Percentiles rank a stretch among this genome's conserved stretches.
Evolutionary conservation across 805 yeast genomes (phyloP).

Genomic region (Saturnispora sekii): DNA sequence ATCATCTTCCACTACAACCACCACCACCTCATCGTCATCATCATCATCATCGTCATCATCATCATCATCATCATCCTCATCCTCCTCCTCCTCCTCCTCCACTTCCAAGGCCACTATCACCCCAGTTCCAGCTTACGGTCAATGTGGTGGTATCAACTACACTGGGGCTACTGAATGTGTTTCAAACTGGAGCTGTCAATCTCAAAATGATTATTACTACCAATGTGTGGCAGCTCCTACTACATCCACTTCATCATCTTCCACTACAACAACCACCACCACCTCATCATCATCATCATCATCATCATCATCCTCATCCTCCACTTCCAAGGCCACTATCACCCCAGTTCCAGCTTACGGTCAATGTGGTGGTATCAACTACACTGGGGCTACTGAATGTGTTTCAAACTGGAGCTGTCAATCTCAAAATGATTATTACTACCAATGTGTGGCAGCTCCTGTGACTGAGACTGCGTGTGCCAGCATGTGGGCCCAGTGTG

Average conservation of each 20-base stretch:
- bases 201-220: slow-evolving; percentile 19
- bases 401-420: slow-evolving; percentile 16
- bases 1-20: too few relatives aligned
- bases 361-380: slow-evolving; percentile 21
- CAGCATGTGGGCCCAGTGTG: slow-evolving; percentile 19
- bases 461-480: slow-evolving; percentile 10
- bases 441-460: slow-evolving; percentile 18
- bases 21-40: slow-evolving; percentile 2
- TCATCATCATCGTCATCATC: background rate
- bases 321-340: background rate
- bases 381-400: slow-evolving; percentile 18
- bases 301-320: background rate
- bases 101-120: background rate
- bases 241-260: slow-evolving; percentile 7
- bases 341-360: slow-evolving; percentile 10
- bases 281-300: slow-evolving; percentile 3
- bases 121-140: slow-evolving; percentile 12
- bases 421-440: slow-evolving; percentile 19
- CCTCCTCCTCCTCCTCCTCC: slow-evolving; percentile 6
- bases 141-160: slow-evolving; percentile 20
- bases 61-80: slow-evolving; percentile 7
- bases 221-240: slow-evolving; percentile 17
- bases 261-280: background rate
- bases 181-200: slow-evolving; percentile 16
- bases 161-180: slow-evolving; percentile 18